phyloP scores from a whole-genome alignment of 1,284 basidiomycete genomes.

The Mycena citricolor region DNA sequence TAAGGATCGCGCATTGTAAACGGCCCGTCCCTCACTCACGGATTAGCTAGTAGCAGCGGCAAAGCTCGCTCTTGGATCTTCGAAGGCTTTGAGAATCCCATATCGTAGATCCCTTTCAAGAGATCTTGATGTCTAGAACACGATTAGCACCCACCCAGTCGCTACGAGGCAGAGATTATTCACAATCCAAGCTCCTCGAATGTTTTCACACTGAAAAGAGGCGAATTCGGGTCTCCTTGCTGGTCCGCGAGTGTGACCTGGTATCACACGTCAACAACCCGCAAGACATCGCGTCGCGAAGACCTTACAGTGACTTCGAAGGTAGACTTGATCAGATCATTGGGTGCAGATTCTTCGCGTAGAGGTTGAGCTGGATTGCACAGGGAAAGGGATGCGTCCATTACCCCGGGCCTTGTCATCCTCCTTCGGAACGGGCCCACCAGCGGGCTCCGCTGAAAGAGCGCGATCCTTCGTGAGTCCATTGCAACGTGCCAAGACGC shows the following conservation, averaged over 20 bases:
- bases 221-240: slow-evolving; percentile 95
- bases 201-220: slow-evolving; percentile 89
- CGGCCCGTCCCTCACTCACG: slow-evolving; percentile 54
- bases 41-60: slow-evolving; percentile 87
- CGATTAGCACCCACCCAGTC: slow-evolving; percentile 3
- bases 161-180: slow-evolving; percentile 32
- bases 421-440: slow-evolving; percentile 9
- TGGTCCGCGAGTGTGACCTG: slow-evolving; percentile 97
- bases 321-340: slow-evolving; percentile 68
- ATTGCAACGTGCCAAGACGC: slow-evolving; percentile 14
- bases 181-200: slow-evolving; percentile 95
- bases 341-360: slow-evolving; percentile 16
- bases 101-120: slow-evolving; percentile 93
- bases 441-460: slow-evolving; percentile 17
- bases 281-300: neutral
- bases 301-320: slow-evolving; percentile 69
- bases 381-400: neutral
- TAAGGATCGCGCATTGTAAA: neutral
- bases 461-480: neutral
- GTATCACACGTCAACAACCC: slow-evolving; percentile 21
- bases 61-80: slow-evolving; percentile 99
- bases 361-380: neutral
- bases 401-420: neutral
- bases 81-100: slow-evolving; percentile 97
- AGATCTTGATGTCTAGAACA: slow-evolving; percentile 78